These are phyloP conservation scores for Talaromyces adpressus DNA, from an alignment of 495 filamentous ascomycete species.

Conservation along the genomic window DNA sequence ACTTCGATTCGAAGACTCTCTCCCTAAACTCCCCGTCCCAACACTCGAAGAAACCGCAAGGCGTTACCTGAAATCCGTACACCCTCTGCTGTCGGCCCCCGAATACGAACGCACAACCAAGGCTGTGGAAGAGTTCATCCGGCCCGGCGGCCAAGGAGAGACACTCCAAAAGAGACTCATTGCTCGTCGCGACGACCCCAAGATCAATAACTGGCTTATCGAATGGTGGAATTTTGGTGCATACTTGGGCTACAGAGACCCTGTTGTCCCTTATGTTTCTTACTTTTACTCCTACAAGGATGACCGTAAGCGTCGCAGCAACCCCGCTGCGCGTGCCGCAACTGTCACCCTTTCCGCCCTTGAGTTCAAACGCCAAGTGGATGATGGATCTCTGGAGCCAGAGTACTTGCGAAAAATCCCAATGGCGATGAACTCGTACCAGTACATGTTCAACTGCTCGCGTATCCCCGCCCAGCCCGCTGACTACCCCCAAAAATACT, in stretches of 20 bases:
- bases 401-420: slow-evolving; percentile 97
- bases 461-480: slow-evolving; percentile 76
- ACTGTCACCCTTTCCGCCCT: slow-evolving; percentile 78
- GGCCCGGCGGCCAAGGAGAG: slow-evolving; percentile 73
- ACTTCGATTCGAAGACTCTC: slow-evolving; percentile 93
- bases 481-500: slow-evolving; percentile 80
- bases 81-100: slow-evolving; percentile 64
- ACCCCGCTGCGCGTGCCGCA: slow-evolving; percentile 89
- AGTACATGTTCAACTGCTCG: slow-evolving; percentile 98
- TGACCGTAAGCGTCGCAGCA: slow-evolving; percentile 76
- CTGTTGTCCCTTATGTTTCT: slow-evolving; percentile 95
- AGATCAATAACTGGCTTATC: slow-evolving; percentile 85
- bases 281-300: slow-evolving; percentile 99
- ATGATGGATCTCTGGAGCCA: slow-evolving; percentile 75
- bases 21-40: slow-evolving; percentile 86
- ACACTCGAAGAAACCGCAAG: slow-evolving; percentile 86
- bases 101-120: slow-evolving; percentile 74
- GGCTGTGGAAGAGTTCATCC: slow-evolving; percentile 76
- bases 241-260: slow-evolving; percentile 90
- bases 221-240: slow-evolving; percentile 98
- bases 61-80: slow-evolving; percentile 88
- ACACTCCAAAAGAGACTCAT: slow-evolving; percentile 82
- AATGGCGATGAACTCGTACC: slow-evolving; percentile 93
- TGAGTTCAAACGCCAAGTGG: slow-evolving; percentile 92
- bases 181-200: slow-evolving; percentile 74